Evolutionary conservation across 225 moss, liverwort and hornwort species (phyloP), one percentile per base, ranked within the genome.

Genomic region (Antitrichia curtipendula): DNA sequence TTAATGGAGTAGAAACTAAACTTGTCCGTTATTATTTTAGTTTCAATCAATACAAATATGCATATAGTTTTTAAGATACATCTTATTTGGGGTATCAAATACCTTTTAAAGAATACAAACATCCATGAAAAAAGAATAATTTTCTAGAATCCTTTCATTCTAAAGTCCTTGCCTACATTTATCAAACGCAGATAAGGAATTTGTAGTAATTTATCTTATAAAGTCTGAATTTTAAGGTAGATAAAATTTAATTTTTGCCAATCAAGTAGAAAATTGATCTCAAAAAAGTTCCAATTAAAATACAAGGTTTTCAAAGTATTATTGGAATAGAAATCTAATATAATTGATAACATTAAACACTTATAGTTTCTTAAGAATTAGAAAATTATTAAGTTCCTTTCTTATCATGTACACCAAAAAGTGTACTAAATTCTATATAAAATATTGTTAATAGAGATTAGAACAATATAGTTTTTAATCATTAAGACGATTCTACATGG

Each of bases 71-170:
- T 1, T 12, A 32, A 74, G 1, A 11, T 50, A 11, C 13, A 75
- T 75, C 28, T 75, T 43, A 2, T 74, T 45, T 75, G 0, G 4
- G 4, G 4, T 13, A 50, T 50, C 5, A 32, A 32, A 31, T 12
- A 20, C 4, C 7, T 74, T 49, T 49, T 2, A 49, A 31, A 31
- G 7, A 2, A 31, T 31, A 12, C 24, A 74, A 4, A 20, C 32
- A 50, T 50, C 7, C 0, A 74, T 32, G 0, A 49, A 50, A 1
- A 20, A 50, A 50, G 2, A 74, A 20, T 32, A 6, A 0, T 49
- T 32, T 32, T 1, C 0, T 0, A 0, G 1, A 1, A 21, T 50
- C 2, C 5, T 34, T 50, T 75, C 13, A 50, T 13, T 50, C 5
- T 21, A 50, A 34, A 2, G 5, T 3, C 21, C 8, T 34, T 32